A percentile compares a stretch with the other conserved stretches of the same genome.
phyloP scores from a whole-genome alignment of 768 basidiomycete species.

The Xerocomellus chrysenteron region DNA sequence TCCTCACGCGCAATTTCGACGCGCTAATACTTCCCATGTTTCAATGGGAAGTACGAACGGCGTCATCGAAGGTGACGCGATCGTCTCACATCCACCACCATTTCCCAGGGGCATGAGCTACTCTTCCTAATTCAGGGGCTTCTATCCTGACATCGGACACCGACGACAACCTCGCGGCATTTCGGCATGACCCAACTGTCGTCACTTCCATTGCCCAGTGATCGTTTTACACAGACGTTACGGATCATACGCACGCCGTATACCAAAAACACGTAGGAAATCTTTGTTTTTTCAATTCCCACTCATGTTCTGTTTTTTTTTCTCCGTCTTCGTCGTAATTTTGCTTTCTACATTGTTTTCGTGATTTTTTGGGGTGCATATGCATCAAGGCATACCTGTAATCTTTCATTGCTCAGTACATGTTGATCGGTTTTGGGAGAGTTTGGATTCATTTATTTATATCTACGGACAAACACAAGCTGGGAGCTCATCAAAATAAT shows the following conservation, averaged over 20 bases:
- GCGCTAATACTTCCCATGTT: constrained; percentile 30
- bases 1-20: constrained; percentile 25
- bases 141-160: background rate
- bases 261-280: constrained; percentile 9
- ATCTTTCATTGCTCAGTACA: background rate
- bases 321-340: background rate
- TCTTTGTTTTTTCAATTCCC: background rate
- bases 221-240: background rate
- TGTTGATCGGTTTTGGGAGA: background rate
- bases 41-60: background rate
- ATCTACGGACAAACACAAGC: background rate
- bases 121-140: constrained; percentile 6
- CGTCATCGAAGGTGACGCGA: background rate
- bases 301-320: background rate
- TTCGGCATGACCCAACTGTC: background rate
- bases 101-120: constrained; percentile 30
- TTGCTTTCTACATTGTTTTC: constrained; percentile 2
- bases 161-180: background rate
- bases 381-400: constrained; percentile 3
- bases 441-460: background rate
- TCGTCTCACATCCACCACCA: constrained; percentile 5
- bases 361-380: background rate
- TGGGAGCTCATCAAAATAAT: background rate
- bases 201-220: background rate
- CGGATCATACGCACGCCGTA: background rate